These are phyloP conservation scores for Withania somnifera DNA, from an alignment of 305 asterid species.

Conservation along the genomic window DNA sequence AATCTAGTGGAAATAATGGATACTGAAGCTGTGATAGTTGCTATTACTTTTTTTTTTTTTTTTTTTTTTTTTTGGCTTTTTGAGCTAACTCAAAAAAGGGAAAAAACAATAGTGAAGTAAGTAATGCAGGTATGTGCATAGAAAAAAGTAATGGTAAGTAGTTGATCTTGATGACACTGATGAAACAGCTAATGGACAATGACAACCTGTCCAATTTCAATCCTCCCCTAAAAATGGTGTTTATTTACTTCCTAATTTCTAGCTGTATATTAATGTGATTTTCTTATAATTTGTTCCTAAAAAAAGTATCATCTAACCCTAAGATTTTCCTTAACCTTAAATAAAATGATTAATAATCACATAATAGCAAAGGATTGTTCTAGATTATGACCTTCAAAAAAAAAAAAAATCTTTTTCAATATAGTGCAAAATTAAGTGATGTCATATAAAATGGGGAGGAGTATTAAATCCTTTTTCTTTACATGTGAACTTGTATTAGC, in stretches of 20 bases:
- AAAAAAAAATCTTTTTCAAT: too few relatives aligned
- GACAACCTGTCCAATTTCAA: conserved; percentile 40
- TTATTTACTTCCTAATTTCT: not conserved
- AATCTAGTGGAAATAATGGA: conserved; percentile 17
- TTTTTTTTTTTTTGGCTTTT: conserved; percentile 2
- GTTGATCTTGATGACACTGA: conserved; percentile 31
- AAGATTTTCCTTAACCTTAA: too few relatives aligned
- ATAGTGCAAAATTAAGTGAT: too few relatives aligned
- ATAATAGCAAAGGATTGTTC: too few relatives aligned
- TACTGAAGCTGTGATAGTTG: conserved; percentile 22
- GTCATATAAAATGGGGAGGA: too few relatives aligned
- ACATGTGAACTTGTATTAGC: not conserved
- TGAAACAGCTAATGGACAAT: conserved; percentile 23
- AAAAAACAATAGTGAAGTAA: not conserved
- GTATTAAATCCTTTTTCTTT: too few relatives aligned
- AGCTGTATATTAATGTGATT: too few relatives aligned
- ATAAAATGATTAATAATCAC: too few relatives aligned
- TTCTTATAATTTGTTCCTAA: too few relatives aligned
- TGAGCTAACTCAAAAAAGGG: conserved; percentile 1
- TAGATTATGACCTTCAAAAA: too few relatives aligned
- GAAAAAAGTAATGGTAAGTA: not conserved
- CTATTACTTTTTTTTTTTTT: too few relatives aligned
- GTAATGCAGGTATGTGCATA: not conserved
- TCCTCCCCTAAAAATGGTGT: not conserved
- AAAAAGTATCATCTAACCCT: too few relatives aligned